Conservation (phyloP, 1,284 basidiomycete species). For the Thelephora terrestris region DNA sequence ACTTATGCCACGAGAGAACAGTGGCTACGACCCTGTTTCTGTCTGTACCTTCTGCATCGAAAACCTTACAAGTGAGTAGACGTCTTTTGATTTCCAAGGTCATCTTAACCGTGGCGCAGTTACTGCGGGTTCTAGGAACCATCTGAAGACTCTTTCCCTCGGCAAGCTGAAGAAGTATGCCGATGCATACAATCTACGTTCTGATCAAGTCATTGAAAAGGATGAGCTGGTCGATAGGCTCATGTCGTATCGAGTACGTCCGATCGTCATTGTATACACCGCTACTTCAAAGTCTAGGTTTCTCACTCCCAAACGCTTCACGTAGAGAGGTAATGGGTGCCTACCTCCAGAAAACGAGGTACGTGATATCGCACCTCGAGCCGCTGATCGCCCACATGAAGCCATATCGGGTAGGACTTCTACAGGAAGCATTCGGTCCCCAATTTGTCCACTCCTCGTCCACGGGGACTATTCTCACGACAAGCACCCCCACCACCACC, state of each 20-base stretch:
- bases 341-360: conserved; percentile 46
- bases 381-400: not conserved
- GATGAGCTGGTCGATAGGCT: conserved; percentile 63
- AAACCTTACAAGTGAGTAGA: conserved; percentile 41
- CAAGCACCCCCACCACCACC: conserved; percentile 19
- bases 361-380: conserved; percentile 6
- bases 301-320: not conserved
- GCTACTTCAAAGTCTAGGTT: too few species aligned
- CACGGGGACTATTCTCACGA: conserved; percentile 43
- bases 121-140: conserved; percentile 49
- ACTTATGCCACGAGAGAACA: conserved; percentile 49
- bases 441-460: conserved; percentile 30
- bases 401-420: conserved; percentile 23
- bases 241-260: conserved; percentile 43
- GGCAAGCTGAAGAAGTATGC: conserved; percentile 58
- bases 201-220: conserved; percentile 60
- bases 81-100: not conserved
- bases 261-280: not conserved
- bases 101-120: conserved; percentile 31
- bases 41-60: conserved; percentile 71
- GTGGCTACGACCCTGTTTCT: conserved; percentile 50
- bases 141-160: conserved; percentile 44
- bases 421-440: conserved; percentile 64
- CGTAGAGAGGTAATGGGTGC: conserved; percentile 43
- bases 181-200: conserved; percentile 54